Base-by-base conservation (phyloP, 2,329 filamentous ascomycete species). In the Neopestalotiopsis sp. region DNA sequence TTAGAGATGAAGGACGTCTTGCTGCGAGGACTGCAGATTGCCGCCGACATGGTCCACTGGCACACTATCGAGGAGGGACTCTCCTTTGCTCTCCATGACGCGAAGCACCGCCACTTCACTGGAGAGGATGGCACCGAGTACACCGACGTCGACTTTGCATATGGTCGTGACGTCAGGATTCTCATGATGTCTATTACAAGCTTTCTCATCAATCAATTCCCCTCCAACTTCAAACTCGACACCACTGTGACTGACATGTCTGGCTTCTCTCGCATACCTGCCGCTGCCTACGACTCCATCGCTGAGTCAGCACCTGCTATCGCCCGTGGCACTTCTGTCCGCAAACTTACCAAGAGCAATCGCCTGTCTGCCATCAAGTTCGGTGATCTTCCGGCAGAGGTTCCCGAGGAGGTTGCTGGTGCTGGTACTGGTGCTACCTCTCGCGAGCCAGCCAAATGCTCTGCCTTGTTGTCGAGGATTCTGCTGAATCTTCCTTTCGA, bases 401-500 rank as follows among this genome's bases (percentile, higher is more conserved):
- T 73, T 61, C 77, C 80, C 3, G 81, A 81, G 53, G 78, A 77
- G 57, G 71, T 71, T 1, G 28, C 30, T 38, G 10, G 66, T 1
- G 65, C 71, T 10, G 71, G 71, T 1, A 28, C 30, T 38, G 10
- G 66, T 1, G 65, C 71, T 10, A 69, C 73, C 12, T 73, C 73
- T 14, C 74, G 75, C 28, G 76, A 78, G 42, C 74, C 78, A 24
- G 76, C 77, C 61, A 74, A 76, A 30, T 79, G 84, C 38, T 84
- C 85, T 30, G 82, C 83, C 0, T 79, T 86, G 0, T 80, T 94
- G 5, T 94, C 92, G 0, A 89, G 87, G 34, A 82, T 93, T 28
- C 82, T 95, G 2, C 81, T 94, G 66, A 93, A 92, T 56, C 81
- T 94, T 5, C 92, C 92, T 0, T 92, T 92, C 72, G 82, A 86